phyloP scores from a whole-genome alignment of 2,329 filamentous ascomycete species.

The Trichophyton benhamiae region DNA sequence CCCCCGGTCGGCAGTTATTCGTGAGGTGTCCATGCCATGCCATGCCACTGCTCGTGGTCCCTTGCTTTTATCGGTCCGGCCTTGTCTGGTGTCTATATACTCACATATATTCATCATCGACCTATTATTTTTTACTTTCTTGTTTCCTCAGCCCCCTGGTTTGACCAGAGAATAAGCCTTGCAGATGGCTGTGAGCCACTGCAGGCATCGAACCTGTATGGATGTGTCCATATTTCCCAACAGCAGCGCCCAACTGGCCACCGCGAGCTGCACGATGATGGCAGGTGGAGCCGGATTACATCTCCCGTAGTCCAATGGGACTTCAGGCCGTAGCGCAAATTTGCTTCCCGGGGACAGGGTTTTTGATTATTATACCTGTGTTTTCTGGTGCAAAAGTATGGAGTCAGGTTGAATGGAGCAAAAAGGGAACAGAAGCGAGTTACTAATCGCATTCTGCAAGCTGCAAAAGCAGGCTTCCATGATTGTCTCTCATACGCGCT shows the following conservation, averaged over 20 bases:
- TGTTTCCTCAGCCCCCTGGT: neutral
- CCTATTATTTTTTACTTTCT: neutral
- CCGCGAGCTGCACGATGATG: slow-evolving; percentile 1
- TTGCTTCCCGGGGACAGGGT: slow-evolving; percentile 3
- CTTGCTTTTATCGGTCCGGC: neutral
- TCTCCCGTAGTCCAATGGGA: neutral
- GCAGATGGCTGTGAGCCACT: neutral
- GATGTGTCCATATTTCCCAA: neutral
- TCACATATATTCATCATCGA: too few relatives aligned
- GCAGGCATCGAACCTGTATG: neutral
- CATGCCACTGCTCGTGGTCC: neutral
- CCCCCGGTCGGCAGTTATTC: neutral
- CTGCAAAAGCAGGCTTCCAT: neutral
- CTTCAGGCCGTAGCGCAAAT: neutral
- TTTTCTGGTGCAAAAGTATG: slow-evolving; percentile 1
- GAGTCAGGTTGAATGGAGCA: neutral
- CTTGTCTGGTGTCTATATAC: neutral
- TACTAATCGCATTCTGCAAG: slow-evolving; percentile 2
- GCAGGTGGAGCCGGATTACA: neutral
- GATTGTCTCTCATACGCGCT: neutral
- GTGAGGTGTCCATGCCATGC: neutral
- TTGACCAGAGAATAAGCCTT: neutral
- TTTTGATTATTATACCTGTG: slow-evolving; percentile 3
- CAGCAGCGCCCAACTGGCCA: neutral
- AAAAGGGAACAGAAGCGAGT: neutral